phyloP scores from a whole-genome alignment of 2,329 filamentous ascomycete species.

The Trichoderma afroharzianum region DNA sequence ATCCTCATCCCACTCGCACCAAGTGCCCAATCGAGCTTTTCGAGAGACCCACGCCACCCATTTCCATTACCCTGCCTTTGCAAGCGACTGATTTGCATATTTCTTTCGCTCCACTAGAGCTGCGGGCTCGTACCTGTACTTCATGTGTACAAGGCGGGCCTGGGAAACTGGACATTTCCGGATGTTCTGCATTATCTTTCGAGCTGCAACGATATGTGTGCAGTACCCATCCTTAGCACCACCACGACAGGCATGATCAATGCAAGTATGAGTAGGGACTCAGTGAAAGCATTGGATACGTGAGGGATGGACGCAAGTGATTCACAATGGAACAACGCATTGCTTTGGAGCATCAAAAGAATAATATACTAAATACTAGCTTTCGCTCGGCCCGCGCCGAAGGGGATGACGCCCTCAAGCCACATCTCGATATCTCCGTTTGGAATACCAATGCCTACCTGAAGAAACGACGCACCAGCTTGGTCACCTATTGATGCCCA shows the following conservation, averaged over 20 bases:
- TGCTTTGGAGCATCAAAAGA: background rate
- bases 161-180: background rate
- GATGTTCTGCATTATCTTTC: background rate
- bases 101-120: background rate
- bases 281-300: background rate
- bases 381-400: background rate
- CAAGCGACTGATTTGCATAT: background rate
- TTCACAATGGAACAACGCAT: background rate
- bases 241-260: background rate
- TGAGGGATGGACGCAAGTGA: background rate
- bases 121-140: background rate
- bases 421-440: background rate
- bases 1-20: constrained; percentile 7
- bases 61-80: background rate
- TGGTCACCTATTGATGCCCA: background rate
- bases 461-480: background rate
- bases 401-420: background rate
- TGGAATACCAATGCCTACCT: background rate
- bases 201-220: background rate
- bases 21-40: constrained; percentile 22
- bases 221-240: too few species aligned
- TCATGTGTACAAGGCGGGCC: background rate
- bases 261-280: too few species aligned
- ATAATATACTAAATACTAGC: background rate
- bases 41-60: constrained; percentile 23